Evolutionary conservation across 805 yeast species (phyloP).

Genomic region (Metschnikowia arizonensis): DNA sequence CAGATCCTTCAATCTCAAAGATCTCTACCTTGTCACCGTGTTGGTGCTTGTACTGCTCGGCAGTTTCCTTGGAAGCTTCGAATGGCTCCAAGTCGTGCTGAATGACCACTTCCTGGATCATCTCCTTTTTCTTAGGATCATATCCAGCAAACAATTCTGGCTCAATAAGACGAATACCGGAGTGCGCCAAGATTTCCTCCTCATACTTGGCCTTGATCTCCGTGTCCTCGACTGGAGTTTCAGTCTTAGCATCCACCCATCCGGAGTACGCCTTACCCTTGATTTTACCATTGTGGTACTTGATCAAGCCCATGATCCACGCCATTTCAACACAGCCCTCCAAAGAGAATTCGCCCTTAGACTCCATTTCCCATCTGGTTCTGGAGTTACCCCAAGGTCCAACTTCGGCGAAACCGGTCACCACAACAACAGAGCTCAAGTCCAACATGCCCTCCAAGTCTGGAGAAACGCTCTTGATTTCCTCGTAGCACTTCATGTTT

Average conservation of each 20-base stretch:
- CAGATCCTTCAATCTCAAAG: slow-evolving; percentile 82
- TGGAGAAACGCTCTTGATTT: slow-evolving; percentile 63
- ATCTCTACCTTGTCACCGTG: slow-evolving; percentile 93
- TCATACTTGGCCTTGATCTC: slow-evolving; percentile 93
- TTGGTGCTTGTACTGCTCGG: slow-evolving; percentile 87
- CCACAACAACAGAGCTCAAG: slow-evolving; percentile 86
- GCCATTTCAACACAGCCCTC: slow-evolving; percentile 99
- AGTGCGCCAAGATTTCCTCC: slow-evolving; percentile 78
- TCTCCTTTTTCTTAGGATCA: slow-evolving; percentile 88
- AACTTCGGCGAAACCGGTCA: slow-evolving; percentile 97
- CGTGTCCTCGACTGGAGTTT: slow-evolving; percentile 88
- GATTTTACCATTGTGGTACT: slow-evolving; percentile 86
- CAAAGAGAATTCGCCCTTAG: slow-evolving; percentile 86
- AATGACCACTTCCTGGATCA: slow-evolving; percentile 92
- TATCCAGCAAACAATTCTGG: slow-evolving; percentile 93
- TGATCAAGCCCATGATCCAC: slow-evolving; percentile 98
- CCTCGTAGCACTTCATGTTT: slow-evolving; percentile 68
- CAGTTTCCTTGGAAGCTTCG: slow-evolving; percentile 92
- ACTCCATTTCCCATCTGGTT: slow-evolving; percentile 99
- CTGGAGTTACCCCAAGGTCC: slow-evolving; percentile 99
- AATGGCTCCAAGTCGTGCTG: slow-evolving; percentile 96
- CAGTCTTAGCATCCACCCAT: slow-evolving; percentile 95
- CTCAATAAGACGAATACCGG: slow-evolving; percentile 96
- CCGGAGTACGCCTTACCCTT: slow-evolving; percentile 92
- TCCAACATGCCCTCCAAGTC: slow-evolving; percentile 88